A percentile compares a stretch with the other conserved stretches of the same genome.
Evolutionary conservation across 805 yeast species (phyloP).

Genomic region (Starmerella davenportii): DNA sequence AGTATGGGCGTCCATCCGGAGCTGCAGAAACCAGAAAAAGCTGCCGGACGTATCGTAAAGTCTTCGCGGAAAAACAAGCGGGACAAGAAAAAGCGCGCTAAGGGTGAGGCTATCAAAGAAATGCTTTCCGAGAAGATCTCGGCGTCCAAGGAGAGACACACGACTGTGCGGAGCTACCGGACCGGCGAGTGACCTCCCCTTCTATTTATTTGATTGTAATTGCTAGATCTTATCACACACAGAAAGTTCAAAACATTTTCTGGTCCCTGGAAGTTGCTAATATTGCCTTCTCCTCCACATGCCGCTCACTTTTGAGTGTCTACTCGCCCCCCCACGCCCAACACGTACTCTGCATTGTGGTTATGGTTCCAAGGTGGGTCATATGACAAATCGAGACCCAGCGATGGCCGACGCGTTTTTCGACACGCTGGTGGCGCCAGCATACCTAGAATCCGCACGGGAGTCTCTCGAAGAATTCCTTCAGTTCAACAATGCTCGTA

Average conservation of each 20-base stretch:
- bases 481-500: conserved; percentile 22
- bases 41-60: conserved; percentile 1
- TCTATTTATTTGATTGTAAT: too few species aligned
- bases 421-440: conserved; percentile 51
- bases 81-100: conserved; percentile 9
- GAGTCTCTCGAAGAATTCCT: conserved; percentile 43
- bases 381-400: neutral
- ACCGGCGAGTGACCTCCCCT: conserved; percentile 9
- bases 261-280: too few species aligned
- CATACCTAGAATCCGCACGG: conserved; percentile 47
- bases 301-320: too few species aligned
- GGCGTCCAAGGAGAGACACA: conserved; percentile 17
- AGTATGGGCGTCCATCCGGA: conserved; percentile 9
- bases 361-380: too few species aligned
- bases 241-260: too few species aligned
- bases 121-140: conserved; percentile 19
- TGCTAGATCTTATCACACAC: too few species aligned
- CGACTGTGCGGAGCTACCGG: conserved; percentile 14
- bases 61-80: conserved; percentile 8
- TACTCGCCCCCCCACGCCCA: too few species aligned
- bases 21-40: neutral
- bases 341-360: too few species aligned
- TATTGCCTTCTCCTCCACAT: too few species aligned
- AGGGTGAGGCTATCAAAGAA: conserved; percentile 17
- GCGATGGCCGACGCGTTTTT: conserved; percentile 32